These are phyloP conservation scores for Boehmeria nivea DNA, from an alignment of 306 rosid species.

Conservation along the genomic window DNA sequence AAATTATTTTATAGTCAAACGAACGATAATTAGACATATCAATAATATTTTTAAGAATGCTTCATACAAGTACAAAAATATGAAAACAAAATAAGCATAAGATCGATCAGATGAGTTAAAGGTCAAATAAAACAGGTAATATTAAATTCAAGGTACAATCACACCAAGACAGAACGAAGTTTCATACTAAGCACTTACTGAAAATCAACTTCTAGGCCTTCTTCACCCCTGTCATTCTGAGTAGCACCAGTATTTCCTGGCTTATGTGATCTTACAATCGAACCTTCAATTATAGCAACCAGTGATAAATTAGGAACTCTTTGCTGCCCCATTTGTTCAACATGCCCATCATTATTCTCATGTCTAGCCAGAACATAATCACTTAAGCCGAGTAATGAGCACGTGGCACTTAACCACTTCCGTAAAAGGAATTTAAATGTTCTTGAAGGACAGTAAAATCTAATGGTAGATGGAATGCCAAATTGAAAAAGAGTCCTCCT, in stretches of 20 bases:
- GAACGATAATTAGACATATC: background rate
- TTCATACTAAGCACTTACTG: background rate
- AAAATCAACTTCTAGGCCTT: slow-evolving; percentile 9
- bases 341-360: slow-evolving; percentile 3
- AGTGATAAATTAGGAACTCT: slow-evolving; percentile 3
- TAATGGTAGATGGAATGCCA: slow-evolving; percentile 2
- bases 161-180: background rate
- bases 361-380: slow-evolving; percentile 4
- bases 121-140: background rate
- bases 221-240: no score
- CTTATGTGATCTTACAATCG: background rate
- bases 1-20: no score
- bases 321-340: slow-evolving; percentile 1
- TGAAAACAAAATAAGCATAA: no score
- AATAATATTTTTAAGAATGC: background rate
- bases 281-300: slow-evolving; percentile 10
- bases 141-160: background rate
- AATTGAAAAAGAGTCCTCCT: slow-evolving; percentile 16
- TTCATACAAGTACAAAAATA: no score
- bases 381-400: slow-evolving; percentile 12
- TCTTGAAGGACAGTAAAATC: slow-evolving; percentile 12
- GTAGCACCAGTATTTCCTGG: background rate
- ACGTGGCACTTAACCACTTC: slow-evolving; percentile 1
- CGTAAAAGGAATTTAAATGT: slow-evolving; percentile 10
- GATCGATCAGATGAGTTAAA: background rate